These are phyloP conservation scores for Oryza nivara DNA, from an alignment of 176 grass and related monocot genomes.

Conservation along the genomic window DNA sequence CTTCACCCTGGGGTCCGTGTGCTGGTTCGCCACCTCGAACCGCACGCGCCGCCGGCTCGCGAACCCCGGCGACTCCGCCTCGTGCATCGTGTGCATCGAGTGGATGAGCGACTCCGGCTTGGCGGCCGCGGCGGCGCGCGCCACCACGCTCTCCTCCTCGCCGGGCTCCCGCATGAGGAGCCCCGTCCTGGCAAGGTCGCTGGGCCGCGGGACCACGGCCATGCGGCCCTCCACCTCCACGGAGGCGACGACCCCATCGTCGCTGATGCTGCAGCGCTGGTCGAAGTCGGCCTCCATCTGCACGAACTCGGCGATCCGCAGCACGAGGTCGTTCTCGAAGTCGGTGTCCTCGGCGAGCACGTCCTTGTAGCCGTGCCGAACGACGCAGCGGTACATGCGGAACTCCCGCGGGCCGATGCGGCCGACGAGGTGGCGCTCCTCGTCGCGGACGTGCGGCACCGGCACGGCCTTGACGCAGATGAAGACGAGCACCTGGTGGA, in stretches of 20 bases:
- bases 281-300: conserved; percentile 58
- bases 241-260: conserved; percentile 1
- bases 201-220: conserved; percentile 47
- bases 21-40: conserved; percentile 37
- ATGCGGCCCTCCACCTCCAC: conserved; percentile 64
- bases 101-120: conserved; percentile 48
- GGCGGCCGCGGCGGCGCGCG: conserved; percentile 19
- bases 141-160: conserved; percentile 34
- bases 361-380: conserved; percentile 76
- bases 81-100: conserved; percentile 57
- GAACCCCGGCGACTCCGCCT: conserved; percentile 50
- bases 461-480: conserved; percentile 66
- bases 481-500: conserved; percentile 77
- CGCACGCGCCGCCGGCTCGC: conserved; percentile 36
- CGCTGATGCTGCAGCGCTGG: conserved; percentile 13
- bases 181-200: conserved; percentile 32
- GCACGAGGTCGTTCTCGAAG: conserved; percentile 70
- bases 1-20: conserved; percentile 41
- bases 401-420: conserved; percentile 63
- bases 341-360: conserved; percentile 55
- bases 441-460: conserved; percentile 44
- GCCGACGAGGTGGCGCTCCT: conserved; percentile 68
- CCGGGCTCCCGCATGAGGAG: conserved; percentile 30
- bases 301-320: conserved; percentile 73
- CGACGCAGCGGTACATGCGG: conserved; percentile 71